Evolutionary conservation across 805 yeast species (phyloP).

Genomic region (Myxozyma geophila): DNA sequence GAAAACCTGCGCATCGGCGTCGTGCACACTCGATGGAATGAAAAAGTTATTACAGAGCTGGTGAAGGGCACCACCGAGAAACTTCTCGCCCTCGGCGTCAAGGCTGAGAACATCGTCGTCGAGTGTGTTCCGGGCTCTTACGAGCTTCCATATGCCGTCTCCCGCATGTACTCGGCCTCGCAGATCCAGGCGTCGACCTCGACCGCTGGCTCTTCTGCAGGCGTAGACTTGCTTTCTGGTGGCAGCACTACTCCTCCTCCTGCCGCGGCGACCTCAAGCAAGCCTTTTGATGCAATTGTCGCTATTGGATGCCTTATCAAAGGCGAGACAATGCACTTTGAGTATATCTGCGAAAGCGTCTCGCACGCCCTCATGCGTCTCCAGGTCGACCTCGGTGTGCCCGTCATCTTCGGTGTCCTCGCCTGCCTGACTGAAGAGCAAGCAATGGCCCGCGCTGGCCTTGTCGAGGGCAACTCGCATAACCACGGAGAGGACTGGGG

Average conservation of each 20-base stretch:
- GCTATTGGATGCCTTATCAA: constrained; percentile 95
- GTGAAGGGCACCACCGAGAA: constrained; percentile 74
- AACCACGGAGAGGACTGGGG: constrained; percentile 99
- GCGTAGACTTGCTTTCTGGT: constrained; percentile 33
- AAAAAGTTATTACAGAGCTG: constrained; percentile 71
- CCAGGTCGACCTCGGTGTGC: constrained; percentile 69
- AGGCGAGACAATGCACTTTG: constrained; percentile 98
- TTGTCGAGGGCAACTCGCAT: constrained; percentile 67
- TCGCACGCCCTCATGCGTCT: constrained; percentile 83
- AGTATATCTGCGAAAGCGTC: constrained; percentile 90
- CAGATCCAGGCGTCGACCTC: constrained; percentile 22
- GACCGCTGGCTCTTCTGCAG: constrained; percentile 19
- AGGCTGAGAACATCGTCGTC: constrained; percentile 72
- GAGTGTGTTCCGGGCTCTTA: constrained; percentile 94
- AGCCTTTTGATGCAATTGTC: constrained; percentile 74
- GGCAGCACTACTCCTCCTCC: constrained; percentile 19
- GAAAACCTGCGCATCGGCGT: constrained; percentile 71
- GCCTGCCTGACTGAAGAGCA: constrained; percentile 94
- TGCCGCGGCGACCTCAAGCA: constrained; percentile 19
- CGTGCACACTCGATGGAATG: constrained; percentile 96
- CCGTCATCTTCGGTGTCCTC: constrained; percentile 90
- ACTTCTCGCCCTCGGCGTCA: constrained; percentile 68
- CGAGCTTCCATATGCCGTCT: constrained; percentile 85
- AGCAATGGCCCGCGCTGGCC: constrained; percentile 90
- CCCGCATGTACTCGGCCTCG: constrained; percentile 40